Base-by-base conservation (phyloP, 371 early-diverging fungal species). In the Ordospora pajunii region DNA sequence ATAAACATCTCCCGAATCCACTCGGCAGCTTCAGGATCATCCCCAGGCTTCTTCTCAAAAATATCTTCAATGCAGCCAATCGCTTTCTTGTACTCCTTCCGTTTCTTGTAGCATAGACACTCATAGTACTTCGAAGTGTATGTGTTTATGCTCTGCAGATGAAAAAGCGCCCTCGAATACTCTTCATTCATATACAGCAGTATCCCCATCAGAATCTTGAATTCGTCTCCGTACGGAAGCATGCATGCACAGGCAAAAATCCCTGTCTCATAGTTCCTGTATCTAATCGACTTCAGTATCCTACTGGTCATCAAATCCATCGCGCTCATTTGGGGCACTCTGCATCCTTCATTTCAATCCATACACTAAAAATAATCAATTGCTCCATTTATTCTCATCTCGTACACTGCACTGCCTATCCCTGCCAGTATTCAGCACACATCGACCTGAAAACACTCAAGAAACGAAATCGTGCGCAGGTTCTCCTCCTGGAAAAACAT, bases 111-210 rank as follows among this genome's bases (percentile, higher is more conserved):
- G 63, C 78, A 78, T 1, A 82, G 63, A 21, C 77, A 81, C 46
- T 73, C 62, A 67, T 85, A 85, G 77, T 72, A 85, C 11, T 66
- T 21, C 3, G 83, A 74, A 11, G 84, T 80, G 43, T 21, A 69
- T 62, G 79, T 73, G 46, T 70, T 46, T 8, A 71, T 21, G 23
- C 51, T 46, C 25, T 48, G 27, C 9, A 84, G 73, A 48, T 72
- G 62, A 37, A 32, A 66, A 0, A 83, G 17, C 22, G 80, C 70
- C 40, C 82, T 63, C n/a, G 72, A 10, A 70, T 82, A 77, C 68
- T 84, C 85, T 11, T 54, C 62, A 23, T 80, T 63, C 67, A 62
- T 69, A 80, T 84, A 78, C 44, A 83, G 51, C 44, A 69, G 42
- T 54, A 84, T 73, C 32, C 82, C 63, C 43, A 73, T 23, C 12